phyloP scores from a whole-genome alignment of 768 basidiomycete genomes.

The Tephrocybe sp. region DNA sequence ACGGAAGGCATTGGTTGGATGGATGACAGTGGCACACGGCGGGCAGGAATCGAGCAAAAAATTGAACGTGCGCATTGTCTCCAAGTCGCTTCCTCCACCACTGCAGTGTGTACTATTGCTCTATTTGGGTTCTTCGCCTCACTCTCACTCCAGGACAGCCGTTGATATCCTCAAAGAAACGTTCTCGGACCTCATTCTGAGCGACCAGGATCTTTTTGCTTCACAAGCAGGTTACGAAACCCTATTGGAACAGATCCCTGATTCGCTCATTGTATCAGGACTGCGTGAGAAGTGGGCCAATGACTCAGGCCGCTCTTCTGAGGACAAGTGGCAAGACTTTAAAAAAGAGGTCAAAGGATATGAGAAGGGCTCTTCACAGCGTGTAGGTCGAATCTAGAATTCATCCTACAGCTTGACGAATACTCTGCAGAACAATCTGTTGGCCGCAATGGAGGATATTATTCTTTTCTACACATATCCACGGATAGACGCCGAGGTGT shows the following conservation, averaged over 20 bases:
- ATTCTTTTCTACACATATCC: constrained; percentile 95
- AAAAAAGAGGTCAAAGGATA: constrained; percentile 34
- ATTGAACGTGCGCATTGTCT: constrained; percentile 62
- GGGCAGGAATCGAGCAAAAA: constrained; percentile 81
- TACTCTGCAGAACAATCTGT: constrained; percentile 29
- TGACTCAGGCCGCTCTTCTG: constrained; percentile 52
- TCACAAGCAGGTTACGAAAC: constrained; percentile 68
- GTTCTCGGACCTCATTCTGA: constrained; percentile 69
- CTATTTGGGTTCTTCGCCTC: background rate
- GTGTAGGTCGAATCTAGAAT: constrained; percentile 28
- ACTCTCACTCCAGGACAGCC: constrained; percentile 36
- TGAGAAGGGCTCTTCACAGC: constrained; percentile 27
- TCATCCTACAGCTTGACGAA: background rate
- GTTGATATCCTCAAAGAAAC: constrained; percentile 45
- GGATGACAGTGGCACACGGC: constrained; percentile 79
- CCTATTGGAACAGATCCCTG: constrained; percentile 73
- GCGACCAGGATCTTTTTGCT: constrained; percentile 83
- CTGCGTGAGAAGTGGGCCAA: constrained; percentile 61
- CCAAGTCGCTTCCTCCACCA: constrained; percentile 63
- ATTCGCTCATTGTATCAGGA: constrained; percentile 42
- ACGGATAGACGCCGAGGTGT: constrained; percentile 94
- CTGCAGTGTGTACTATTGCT: constrained; percentile 50
- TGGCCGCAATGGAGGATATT: constrained; percentile 75
- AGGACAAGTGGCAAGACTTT: constrained; percentile 74
- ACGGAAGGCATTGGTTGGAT: constrained; percentile 81